Evolutionary conservation across 768 basidiomycete genomes (phyloP).

Genomic region (Tylopilus plumbeoviolaceoides): DNA sequence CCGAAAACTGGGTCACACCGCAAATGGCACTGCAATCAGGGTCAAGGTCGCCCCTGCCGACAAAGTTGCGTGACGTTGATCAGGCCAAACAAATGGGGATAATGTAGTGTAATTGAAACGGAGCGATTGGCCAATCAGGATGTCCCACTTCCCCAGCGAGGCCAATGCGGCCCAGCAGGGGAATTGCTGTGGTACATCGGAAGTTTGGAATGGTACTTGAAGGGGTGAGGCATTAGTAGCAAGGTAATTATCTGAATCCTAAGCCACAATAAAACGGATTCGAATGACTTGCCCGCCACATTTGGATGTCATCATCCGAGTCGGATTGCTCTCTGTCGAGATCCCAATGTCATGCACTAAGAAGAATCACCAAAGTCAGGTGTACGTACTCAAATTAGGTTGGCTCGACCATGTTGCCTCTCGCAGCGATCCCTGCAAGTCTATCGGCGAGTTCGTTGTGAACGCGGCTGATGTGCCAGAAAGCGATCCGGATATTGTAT

Average conservation of each 20-base stretch:
- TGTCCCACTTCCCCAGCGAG: background rate
- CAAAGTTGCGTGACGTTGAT: background rate
- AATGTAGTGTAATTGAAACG: background rate
- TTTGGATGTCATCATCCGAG: background rate
- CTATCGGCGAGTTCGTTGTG: slow-evolving; percentile 13
- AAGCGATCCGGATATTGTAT: slow-evolving; percentile 7
- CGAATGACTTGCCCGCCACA: too few species aligned
- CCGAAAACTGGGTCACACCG: too few species aligned
- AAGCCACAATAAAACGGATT: too few species aligned
- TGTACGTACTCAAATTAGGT: slow-evolving; percentile 1
- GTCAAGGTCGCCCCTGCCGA: background rate
- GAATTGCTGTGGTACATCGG: too few species aligned
- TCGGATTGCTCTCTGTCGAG: background rate
- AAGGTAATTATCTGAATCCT: too few species aligned
- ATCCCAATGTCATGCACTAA: background rate
- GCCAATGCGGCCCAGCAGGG: too few species aligned
- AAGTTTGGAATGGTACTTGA: too few species aligned
- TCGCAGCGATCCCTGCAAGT: slow-evolving; percentile 1
- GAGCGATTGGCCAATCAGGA: background rate
- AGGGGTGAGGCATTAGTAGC: too few species aligned
- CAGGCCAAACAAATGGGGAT: background rate
- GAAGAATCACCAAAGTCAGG: background rate
- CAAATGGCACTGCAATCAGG: background rate
- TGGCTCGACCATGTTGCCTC: slow-evolving; percentile 1
- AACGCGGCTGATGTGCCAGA: slow-evolving; percentile 13